Percentiles rank a stretch among this genome's conserved stretches.
These are phyloP conservation scores for Nemania diffusa DNA, from an alignment of 2,329 filamentous ascomycete species.

Conservation along the genomic window DNA sequence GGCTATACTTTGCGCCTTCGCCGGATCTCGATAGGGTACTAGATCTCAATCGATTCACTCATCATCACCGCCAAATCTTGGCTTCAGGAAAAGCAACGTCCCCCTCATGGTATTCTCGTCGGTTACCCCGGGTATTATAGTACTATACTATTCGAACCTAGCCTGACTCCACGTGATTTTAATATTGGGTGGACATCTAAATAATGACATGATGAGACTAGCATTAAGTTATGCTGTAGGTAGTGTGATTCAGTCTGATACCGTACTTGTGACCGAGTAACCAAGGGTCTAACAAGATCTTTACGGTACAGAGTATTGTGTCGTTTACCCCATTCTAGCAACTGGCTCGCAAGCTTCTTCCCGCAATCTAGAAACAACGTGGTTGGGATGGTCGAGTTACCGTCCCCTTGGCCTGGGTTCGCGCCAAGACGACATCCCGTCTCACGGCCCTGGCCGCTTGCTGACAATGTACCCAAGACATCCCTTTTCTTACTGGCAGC, in stretches of 20 bases:
- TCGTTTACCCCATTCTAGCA: constrained; percentile 18
- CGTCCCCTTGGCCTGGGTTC: constrained; percentile 47
- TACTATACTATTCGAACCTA: not conserved
- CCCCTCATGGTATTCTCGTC: constrained; percentile 9
- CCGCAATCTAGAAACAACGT: constrained; percentile 41
- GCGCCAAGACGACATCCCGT: constrained; percentile 45
- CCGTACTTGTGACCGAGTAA: constrained; percentile 14
- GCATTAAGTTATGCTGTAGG: not conserved
- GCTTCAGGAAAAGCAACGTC: constrained; percentile 28
- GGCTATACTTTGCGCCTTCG: constrained; percentile 35
- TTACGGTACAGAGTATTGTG: constrained; percentile 1
- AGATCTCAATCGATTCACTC: constrained; percentile 13
- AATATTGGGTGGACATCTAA: not conserved
- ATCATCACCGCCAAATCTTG: constrained; percentile 31
- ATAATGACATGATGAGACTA: not conserved
- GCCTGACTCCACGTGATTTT: not conserved
- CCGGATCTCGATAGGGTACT: constrained; percentile 18
- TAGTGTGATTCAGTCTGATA: not conserved
- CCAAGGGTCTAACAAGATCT: not conserved
- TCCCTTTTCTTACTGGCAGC: constrained; percentile 31
- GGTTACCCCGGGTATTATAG: constrained; percentile 30
- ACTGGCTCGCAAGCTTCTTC: constrained; percentile 37
- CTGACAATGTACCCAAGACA: constrained; percentile 24
- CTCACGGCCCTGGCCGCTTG: constrained; percentile 33
- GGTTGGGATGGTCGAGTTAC: constrained; percentile 44